Base-by-base conservation (phyloP, 1,284 basidiomycete species). In the Neolentinus lepideus region DNA sequence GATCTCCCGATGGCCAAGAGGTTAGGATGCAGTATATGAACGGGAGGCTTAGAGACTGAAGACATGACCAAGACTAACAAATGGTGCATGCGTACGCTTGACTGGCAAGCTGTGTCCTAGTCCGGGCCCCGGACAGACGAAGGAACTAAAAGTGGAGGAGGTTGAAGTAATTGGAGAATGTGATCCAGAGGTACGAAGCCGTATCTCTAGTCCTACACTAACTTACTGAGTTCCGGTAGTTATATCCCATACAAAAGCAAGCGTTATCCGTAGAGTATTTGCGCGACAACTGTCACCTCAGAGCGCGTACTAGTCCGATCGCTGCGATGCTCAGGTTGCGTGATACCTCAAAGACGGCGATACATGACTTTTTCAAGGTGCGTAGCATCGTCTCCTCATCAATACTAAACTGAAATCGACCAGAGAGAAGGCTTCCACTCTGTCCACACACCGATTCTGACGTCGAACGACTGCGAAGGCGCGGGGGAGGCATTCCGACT, bases 391-490 rank as follows among this genome's bases (percentile, higher is more conserved):
- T 38, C 50, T 22, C 46, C 48, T 12, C 52, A 52, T 54, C 19
- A 33, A 12, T 38, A 22, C 3, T 24, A 45, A 22, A 45, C 35
- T 25, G 2, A 52, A 4, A 6, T 26, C 4, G 9, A 6, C 12
- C 29, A 46, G 64, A 94, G 88, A 71, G 70, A 91, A 70, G 91
- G 85, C 29, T 98, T 97, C 68, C 72, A 78, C 50, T 84, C 90
- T 63, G 78, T 84, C 16, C 87, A 96, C 62, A 89, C 94, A 0
- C 96, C 97, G 0, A 78, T 98, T 46, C 73, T 98, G 36, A 98
- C 96, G 0, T 83, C 85, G 8, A 93, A 85, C 60, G 97, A 99
- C 69, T 96, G 94, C 61, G 96, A 99, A 75, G 97, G 96, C n/a
- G 95, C 91, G 2, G 96, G 97, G 19, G 94, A 98, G 71, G 85